Base-by-base conservation (phyloP, 305 asterid genomes). In the Petunia hybrid region DNA sequence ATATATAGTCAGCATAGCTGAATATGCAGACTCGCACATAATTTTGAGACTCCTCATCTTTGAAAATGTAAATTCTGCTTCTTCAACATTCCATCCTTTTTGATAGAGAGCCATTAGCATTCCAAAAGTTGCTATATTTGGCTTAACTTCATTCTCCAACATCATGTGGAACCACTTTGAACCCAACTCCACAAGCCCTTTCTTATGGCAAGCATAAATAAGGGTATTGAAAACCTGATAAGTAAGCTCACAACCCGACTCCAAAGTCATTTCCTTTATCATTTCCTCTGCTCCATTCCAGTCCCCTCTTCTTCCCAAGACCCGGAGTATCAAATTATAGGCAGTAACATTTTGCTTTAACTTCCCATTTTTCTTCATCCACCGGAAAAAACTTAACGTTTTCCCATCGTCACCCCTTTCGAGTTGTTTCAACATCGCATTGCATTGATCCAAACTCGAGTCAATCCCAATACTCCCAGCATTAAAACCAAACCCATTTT, bases 111-210 rank as follows among this genome's bases (percentile, higher is more conserved):
- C 82, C 99, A 95, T 93, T 6, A 95, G 81, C 97, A 93, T 93
- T 59, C 99, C 99, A 80, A 93, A 92, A 71, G 97, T 93, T n/a
- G 99, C 98, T 76, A 89, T 87, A 76, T 90, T 93, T 45, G 99
- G 99, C 85, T 80, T 83, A 82, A 93, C 90, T 73, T 82, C 80
- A 38, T 84, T 83, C 64, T 92, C 92, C 91, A 92, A 86, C 99
- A 95, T 91, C 92, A 85, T 84, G 66, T 83, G 80, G 81, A 93
- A 93, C 98, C 98, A 93, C 81, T 84, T 88, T 14, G 87, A 42
- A 36, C 95, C 97, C 76, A 88, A 62, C 85, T 89, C 88, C 38
- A 87, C 88, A 8, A 93, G 87, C 74, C 97, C 98, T 66, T 77
- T 84, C 86, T 90, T 95, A 76, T 86, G 82, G 86, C 94, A 90